Percentiles rank a stretch among this genome's conserved stretches.
phyloP scores from a whole-genome alignment of 164 flowering plant genomes.

The Nymphaea thermarum region DNA sequence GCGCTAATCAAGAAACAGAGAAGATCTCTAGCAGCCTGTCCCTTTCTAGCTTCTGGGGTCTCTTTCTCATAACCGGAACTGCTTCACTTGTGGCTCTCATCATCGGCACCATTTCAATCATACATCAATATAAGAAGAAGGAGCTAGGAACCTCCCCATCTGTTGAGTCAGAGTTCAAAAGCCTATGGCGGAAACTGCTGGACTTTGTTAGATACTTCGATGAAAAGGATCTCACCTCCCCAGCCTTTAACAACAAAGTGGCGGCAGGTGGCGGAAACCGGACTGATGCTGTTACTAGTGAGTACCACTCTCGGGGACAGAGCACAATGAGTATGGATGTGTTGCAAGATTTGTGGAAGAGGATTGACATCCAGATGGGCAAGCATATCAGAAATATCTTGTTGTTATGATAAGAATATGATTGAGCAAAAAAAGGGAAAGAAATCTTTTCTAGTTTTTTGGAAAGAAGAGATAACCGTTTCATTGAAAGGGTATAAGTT shows the following conservation, averaged over 20 bases:
- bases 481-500: too few relatives aligned
- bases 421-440: too few relatives aligned
- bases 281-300: background rate
- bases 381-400: too few relatives aligned
- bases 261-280: background rate
- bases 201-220: background rate
- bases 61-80: constrained; percentile 7
- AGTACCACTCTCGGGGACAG: background rate
- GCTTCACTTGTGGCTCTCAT: constrained; percentile 5
- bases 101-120: background rate
- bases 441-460: too few relatives aligned
- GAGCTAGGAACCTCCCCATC: too few relatives aligned
- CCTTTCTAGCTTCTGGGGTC: constrained; percentile 8
- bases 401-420: too few relatives aligned
- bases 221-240: background rate
- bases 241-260: background rate
- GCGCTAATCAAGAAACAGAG: background rate
- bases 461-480: too few relatives aligned
- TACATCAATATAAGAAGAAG: background rate
- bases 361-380: too few relatives aligned
- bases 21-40: constrained; percentile 3
- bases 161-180: background rate
- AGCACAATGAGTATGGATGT: background rate
- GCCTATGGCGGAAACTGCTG: background rate
- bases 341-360: too few relatives aligned